phyloP scores from a whole-genome alignment of 2,329 filamentous ascomycete genomes.

The Pseudocercospora ulei region DNA sequence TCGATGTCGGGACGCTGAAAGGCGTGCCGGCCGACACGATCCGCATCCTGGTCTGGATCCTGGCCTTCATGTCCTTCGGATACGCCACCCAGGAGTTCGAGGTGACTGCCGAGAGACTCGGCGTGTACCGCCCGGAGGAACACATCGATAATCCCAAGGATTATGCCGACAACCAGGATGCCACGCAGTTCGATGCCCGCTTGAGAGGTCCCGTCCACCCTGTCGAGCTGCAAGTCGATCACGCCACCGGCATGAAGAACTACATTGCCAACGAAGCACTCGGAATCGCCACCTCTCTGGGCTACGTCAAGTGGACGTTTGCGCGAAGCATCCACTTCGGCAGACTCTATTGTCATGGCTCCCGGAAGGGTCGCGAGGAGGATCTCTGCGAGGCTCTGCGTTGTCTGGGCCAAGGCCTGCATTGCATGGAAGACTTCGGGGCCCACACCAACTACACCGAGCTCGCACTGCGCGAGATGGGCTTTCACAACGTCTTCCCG shows the following conservation, averaged over 20 bases:
- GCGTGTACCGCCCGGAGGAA: conserved; percentile 45
- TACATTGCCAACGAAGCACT: conserved; percentile 90
- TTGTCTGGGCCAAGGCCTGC: conserved; percentile 46
- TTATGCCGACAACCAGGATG: conserved; percentile 79
- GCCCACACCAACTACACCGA: conserved; percentile 50
- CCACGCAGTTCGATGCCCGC: conserved; percentile 67
- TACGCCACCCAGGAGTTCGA: conserved; percentile 51
- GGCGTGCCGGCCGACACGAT: conserved; percentile 47
- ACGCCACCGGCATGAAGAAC: conserved; percentile 87
- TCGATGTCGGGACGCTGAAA: conserved; percentile 47
- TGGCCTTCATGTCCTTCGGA: conserved; percentile 49
- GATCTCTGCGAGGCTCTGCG: conserved; percentile 44
- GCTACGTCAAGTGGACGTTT: conserved; percentile 46
- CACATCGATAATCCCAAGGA: conserved; percentile 46
- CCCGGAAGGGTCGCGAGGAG: conserved; percentile 38
- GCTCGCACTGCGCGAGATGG: conserved; percentile 45
- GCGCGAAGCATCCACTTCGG: conserved; percentile 43
- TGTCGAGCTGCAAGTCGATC: conserved; percentile 41
- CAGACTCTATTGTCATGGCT: conserved; percentile 40
- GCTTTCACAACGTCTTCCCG: conserved; percentile 45
- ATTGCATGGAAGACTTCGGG: conserved; percentile 48
- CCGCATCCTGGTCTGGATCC: conserved; percentile 47
- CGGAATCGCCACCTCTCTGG: conserved; percentile 79
- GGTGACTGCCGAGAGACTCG: conserved; percentile 46
- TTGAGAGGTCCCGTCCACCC: conserved; percentile 64